These are phyloP conservation scores for Trichoderma sp. DNA, from an alignment of 2,329 filamentous ascomycete genomes.

Conservation along the genomic window DNA sequence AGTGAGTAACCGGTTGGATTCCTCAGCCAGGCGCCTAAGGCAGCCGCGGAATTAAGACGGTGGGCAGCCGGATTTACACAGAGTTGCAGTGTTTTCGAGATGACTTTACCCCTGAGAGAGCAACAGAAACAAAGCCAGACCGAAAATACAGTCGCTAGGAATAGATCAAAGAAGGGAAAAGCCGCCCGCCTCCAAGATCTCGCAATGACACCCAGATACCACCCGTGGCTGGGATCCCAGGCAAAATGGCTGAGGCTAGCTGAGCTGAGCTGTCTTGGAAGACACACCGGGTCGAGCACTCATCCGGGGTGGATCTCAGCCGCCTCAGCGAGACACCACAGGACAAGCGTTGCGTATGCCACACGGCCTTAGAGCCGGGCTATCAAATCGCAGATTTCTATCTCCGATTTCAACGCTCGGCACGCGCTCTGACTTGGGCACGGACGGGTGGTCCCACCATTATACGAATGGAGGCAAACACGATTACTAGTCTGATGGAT, in stretches of 20 bases:
- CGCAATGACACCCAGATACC: neutral
- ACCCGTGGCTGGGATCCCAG: neutral
- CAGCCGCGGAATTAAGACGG: neutral
- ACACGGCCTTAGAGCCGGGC: neutral
- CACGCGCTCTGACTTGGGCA: neutral
- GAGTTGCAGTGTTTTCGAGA: neutral
- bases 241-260: neutral
- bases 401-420: slow-evolving; percentile 8
- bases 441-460: slow-evolving; percentile 14
- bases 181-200: neutral
- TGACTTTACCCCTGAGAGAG: neutral
- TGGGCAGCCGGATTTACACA: neutral
- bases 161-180: neutral
- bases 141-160: neutral
- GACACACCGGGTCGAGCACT: neutral
- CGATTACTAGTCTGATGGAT: neutral
- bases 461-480: neutral
- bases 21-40: neutral
- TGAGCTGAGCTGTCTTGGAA: neutral
- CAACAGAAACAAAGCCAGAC: neutral
- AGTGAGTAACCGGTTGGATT: neutral
- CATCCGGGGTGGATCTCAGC: slow-evolving; percentile 1
- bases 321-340: neutral
- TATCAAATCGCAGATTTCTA: slow-evolving; percentile 5
- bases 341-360: neutral